Percentiles rank a stretch among this genome's conserved stretches.
phyloP scores from a whole-genome alignment of 2,329 filamentous ascomycete species.

The Fusarium neocosmosporiellum region DNA sequence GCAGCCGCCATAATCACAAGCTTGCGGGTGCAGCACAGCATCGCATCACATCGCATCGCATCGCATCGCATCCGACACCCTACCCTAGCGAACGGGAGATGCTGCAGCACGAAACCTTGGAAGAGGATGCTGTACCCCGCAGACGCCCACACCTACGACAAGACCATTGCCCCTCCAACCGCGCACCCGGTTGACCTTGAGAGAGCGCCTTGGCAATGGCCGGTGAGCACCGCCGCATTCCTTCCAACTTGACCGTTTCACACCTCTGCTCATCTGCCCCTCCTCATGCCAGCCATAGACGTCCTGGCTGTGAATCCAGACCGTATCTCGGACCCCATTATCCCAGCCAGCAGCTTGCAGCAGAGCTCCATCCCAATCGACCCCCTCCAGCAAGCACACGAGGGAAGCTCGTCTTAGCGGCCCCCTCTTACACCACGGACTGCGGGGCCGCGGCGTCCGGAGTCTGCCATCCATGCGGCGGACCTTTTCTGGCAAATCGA shows the following conservation, averaged over 20 bases:
- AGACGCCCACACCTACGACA: not conserved
- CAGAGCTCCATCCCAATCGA: not conserved
- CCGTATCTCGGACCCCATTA: conserved; percentile 23
- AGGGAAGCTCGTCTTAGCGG: conserved; percentile 30
- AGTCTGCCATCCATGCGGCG: conserved; percentile 4
- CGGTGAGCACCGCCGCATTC: conserved; percentile 14
- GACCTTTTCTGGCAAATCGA: conserved; percentile 15
- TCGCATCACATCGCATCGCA: not conserved
- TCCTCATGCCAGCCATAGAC: conserved; percentile 10
- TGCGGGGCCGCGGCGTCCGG: conserved; percentile 35
- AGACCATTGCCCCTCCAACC: conserved; percentile 16
- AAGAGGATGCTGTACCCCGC: conserved; percentile 6
- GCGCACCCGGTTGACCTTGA: not conserved
- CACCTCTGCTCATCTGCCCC: not conserved
- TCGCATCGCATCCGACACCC: not conserved
- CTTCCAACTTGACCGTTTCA: conserved; percentile 12
- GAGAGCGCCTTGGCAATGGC: conserved; percentile 3
- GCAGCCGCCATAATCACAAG: not conserved
- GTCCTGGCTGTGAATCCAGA: conserved; percentile 11
- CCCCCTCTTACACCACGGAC: conserved; percentile 21
- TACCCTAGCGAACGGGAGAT: not conserved
- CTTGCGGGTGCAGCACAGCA: conserved; percentile 6
- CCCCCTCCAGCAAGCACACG: conserved; percentile 11
- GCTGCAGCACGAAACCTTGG: conserved; percentile 4
- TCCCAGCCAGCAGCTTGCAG: conserved; percentile 22